Conservation (phyloP, 352 stramenopile genomes). For the Peronosclerospora sorghi region DNA sequence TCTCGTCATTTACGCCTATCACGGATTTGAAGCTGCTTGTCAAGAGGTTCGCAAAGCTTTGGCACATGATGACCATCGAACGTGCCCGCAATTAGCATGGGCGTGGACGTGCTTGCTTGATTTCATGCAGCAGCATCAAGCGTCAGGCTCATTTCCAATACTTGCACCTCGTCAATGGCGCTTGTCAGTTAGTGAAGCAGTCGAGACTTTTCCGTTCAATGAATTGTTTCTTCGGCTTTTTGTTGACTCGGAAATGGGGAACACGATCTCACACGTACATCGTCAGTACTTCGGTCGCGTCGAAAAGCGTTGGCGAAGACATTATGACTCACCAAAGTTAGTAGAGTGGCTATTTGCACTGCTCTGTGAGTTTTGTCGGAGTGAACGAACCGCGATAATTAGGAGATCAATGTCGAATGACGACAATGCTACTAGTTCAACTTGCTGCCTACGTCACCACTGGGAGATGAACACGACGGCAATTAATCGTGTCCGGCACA, state of each 20-base stretch:
- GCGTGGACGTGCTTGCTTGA: conserved; percentile 35
- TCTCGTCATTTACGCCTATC: conserved; percentile 34
- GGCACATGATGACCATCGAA: conserved; percentile 1
- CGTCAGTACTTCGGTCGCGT: conserved; percentile 45
- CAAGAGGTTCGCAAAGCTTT: conserved; percentile 30
- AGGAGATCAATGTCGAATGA: conserved; percentile 1
- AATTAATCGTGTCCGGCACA: conserved; percentile 37
- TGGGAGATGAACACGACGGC: conserved; percentile 49
- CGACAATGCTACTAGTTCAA: not conserved
- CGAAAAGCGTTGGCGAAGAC: conserved; percentile 30
- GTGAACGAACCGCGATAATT: conserved; percentile 29
- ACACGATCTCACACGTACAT: conserved; percentile 61
- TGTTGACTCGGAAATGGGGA: conserved; percentile 55
- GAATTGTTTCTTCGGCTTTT: conserved; percentile 56
- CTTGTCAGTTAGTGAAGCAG: conserved; percentile 19
- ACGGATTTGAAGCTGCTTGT: conserved; percentile 40
- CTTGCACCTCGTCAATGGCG: conserved; percentile 52
- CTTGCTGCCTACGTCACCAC: conserved; percentile 60
- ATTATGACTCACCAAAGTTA: conserved; percentile 51
- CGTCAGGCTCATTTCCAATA: conserved; percentile 14
- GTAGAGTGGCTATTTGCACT: conserved; percentile 71
- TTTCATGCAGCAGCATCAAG: conserved; percentile 50
- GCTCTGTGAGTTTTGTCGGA: conserved; percentile 47
- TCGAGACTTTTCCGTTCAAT: conserved; percentile 32
- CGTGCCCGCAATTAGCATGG: conserved; percentile 22